Base-by-base conservation (phyloP, 306 rosid species). In the Cucurbita argyrosperma region DNA sequence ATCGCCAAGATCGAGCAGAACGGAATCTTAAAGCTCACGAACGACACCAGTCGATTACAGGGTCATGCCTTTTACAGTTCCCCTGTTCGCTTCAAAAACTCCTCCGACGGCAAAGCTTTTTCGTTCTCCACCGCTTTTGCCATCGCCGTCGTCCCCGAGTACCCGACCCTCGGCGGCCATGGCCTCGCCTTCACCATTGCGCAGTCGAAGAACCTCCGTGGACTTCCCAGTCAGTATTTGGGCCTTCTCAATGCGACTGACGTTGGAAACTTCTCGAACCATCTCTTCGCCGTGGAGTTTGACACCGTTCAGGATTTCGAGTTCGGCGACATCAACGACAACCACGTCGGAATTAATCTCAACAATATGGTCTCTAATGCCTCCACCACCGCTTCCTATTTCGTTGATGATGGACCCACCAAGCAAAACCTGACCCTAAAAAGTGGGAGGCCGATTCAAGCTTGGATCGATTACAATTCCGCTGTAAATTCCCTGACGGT, bases 241-340 rank as follows among this genome's bases (percentile, higher is more conserved):
- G 97, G 97, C 4, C 85, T 92, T 13, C 76, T 89, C 5, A 92
- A 89, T 12, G 37, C 90, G 3, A 82, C 57, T n/a, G 86, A 89
- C 38, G 38, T 71, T 35, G 94, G 92, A 5, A 88, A 89, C 79
- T 79, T 78, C 74, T 53, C 96, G n/a, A 81, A 88, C 63, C 94
- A 89, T 23, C 72, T 89, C 55, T 88, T 92, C 77, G 97, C 96
- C 38, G 85, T 89, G 55, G 97, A 92, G 77, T 89, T 92, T 61
- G 97, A 92, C 51, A 86, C 90, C 13, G 97, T 92, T 26, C 90
- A 86, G 77, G 97, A 92, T 65, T 92, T 92, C 21, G 94, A 92
- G 80, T 92, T 92, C 55, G 84, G 74, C n/a, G 97, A 92, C 38
- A 89, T 89, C 40, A 84, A 86, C 69, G 97, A 92, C 39, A 92